Evolutionary conservation across 148 eudicot species (phyloP).

Genomic region (Rhododendron henanense): DNA sequence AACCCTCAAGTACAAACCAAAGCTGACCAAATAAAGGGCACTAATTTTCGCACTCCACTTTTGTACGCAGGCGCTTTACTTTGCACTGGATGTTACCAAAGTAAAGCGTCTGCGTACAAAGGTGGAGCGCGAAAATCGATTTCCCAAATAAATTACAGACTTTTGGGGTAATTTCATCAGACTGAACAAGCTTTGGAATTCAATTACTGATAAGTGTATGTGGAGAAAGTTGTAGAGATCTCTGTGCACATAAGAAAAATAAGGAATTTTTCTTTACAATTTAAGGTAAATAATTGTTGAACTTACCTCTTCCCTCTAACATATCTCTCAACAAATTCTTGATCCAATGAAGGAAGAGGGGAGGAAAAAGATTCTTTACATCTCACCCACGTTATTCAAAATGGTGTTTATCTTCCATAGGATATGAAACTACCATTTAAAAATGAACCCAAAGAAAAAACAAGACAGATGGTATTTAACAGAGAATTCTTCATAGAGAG

Average conservation of each 20-base stretch:
- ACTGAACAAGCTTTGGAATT: no score
- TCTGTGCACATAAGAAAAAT: neutral
- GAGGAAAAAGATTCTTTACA: neutral
- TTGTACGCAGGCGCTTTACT: no score
- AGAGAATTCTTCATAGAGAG: neutral
- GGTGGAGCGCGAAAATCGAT: no score
- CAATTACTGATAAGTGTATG: no score
- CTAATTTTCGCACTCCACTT: no score
- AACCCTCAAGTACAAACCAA: neutral
- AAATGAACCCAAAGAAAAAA: neutral
- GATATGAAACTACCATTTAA: neutral
- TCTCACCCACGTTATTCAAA: neutral
- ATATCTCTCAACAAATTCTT: neutral
- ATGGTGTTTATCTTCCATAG: neutral
- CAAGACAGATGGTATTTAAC: neutral
- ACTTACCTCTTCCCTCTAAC: neutral
- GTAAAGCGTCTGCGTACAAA: no score
- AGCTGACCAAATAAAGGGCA: no score
- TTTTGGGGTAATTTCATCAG: neutral
- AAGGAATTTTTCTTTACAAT: neutral
- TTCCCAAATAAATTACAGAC: neutral
- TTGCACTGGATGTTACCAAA: no score
- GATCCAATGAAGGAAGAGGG: neutral
- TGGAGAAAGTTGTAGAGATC: no score
- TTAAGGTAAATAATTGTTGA: neutral